Percentiles rank a stretch among this genome's conserved stretches.
Conservation (phyloP, 495 filamentous ascomycete genomes). For the Ramalina intermedia region DNA sequence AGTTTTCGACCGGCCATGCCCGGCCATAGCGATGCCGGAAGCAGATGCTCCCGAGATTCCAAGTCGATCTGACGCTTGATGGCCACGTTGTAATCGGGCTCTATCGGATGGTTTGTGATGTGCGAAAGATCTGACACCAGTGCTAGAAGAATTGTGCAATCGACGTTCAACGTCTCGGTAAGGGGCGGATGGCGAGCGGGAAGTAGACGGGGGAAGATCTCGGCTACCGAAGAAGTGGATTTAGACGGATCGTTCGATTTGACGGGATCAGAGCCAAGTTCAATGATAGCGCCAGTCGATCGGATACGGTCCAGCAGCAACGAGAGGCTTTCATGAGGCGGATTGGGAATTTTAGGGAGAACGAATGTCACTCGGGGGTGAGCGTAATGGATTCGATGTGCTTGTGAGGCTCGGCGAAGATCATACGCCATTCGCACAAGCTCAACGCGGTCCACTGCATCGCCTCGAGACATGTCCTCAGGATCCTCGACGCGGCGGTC, state of each 20-base stretch:
- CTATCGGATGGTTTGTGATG: conserved; percentile 20
- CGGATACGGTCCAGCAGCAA: conserved; percentile 41
- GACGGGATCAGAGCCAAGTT: conserved; percentile 11
- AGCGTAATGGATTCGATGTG: conserved; percentile 39
- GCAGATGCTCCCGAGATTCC: conserved; percentile 44
- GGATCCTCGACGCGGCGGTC: conserved; percentile 20
- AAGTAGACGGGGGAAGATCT: conserved; percentile 29
- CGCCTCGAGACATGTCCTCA: conserved; percentile 19
- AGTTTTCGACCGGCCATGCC: conserved; percentile 37
- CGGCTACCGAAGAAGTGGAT: conserved; percentile 7
- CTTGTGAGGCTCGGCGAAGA: conserved; percentile 36
- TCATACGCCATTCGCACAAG: conserved; percentile 28
- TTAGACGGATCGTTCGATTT: background rate
- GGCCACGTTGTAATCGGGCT: conserved; percentile 37
- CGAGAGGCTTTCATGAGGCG: conserved; percentile 38
- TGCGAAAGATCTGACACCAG: conserved; percentile 58
- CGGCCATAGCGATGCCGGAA: conserved; percentile 49
- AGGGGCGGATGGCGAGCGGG: conserved; percentile 39
- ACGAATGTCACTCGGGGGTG: conserved; percentile 47
- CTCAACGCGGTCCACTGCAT: conserved; percentile 7
- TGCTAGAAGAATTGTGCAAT: conserved; percentile 60
- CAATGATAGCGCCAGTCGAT: conserved; percentile 39
- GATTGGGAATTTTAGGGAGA: conserved; percentile 40
- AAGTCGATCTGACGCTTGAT: conserved; percentile 51
- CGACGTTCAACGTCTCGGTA: conserved; percentile 49